phyloP scores from a whole-genome alignment of 331 rosid genomes.

The Rhamnella rubrinervis region DNA sequence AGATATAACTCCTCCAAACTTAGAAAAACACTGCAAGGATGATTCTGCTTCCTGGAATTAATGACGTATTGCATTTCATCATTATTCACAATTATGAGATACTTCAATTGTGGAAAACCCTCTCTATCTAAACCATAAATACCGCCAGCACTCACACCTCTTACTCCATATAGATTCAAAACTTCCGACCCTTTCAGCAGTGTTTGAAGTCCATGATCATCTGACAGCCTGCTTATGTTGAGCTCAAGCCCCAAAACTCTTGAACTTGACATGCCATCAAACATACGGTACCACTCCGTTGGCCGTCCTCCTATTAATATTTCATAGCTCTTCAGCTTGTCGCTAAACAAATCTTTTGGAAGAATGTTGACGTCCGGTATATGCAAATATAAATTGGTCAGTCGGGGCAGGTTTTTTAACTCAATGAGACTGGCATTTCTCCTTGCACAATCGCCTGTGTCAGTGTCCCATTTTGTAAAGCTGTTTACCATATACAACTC shows the following conservation, averaged over 20 bases:
- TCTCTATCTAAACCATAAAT: not conserved
- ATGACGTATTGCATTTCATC: not conserved
- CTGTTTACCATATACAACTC: not conserved
- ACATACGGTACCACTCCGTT: too few relatives aligned
- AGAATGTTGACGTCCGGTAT: not conserved
- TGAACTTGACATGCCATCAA: too few relatives aligned
- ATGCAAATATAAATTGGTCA: not conserved
- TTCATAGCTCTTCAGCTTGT: not conserved
- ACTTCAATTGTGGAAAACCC: not conserved
- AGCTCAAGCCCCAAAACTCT: not conserved
- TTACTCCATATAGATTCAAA: not conserved
- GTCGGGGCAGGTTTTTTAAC: not conserved
- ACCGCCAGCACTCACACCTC: too few relatives aligned
- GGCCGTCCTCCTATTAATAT: not conserved
- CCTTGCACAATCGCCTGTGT: not conserved
- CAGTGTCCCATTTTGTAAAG: slow-evolving; percentile 7
- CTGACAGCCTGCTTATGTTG: too few relatives aligned
- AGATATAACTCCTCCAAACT: not conserved
- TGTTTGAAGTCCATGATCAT: not conserved
- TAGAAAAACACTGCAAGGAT: not conserved
- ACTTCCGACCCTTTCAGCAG: not conserved
- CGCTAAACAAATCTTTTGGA: not conserved
- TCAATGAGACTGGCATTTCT: slow-evolving; percentile 5
- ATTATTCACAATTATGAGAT: not conserved
- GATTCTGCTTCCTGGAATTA: not conserved